Conservation (phyloP, 495 filamentous ascomycete species). For the Annulohypoxylon stygium region DNA sequence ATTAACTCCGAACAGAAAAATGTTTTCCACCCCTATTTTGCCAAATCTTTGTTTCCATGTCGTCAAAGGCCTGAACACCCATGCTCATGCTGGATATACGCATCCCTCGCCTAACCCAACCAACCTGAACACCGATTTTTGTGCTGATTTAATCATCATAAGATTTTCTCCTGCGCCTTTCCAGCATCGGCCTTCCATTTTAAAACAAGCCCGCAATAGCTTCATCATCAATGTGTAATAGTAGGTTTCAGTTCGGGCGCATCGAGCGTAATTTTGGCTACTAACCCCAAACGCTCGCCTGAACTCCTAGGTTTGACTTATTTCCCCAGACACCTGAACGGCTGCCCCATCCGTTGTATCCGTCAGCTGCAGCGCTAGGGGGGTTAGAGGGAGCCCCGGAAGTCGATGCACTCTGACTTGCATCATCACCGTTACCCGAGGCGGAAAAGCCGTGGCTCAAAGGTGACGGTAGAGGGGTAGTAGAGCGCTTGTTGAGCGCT, state of each 20-base stretch:
- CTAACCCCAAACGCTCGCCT: slow-evolving; percentile 85
- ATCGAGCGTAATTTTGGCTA: slow-evolving; percentile 13
- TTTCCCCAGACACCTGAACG: slow-evolving; percentile 81
- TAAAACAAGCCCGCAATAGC: slow-evolving; percentile 6
- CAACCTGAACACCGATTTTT: slow-evolving; percentile 52
- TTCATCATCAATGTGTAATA: slow-evolving; percentile 10
- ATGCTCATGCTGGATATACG: slow-evolving; percentile 56
- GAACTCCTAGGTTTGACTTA: slow-evolving; percentile 76
- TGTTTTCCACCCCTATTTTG: slow-evolving; percentile 47
- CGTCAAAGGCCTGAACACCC: slow-evolving; percentile 55
- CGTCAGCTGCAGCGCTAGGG: slow-evolving; percentile 55
- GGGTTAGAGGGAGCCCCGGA: slow-evolving; percentile 57
- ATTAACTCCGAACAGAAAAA: slow-evolving; percentile 49
- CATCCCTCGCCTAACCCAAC: slow-evolving; percentile 47
- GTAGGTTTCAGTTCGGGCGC: neutral
- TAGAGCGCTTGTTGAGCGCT: slow-evolving; percentile 84
- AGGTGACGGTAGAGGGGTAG: slow-evolving; percentile 90
- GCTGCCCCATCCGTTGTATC: slow-evolving; percentile 76
- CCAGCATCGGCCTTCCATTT: slow-evolving; percentile 11
- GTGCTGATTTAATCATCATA: slow-evolving; percentile 31
- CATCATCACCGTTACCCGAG: slow-evolving; percentile 53
- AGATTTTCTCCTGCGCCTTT: slow-evolving; percentile 7
- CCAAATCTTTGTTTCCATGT: slow-evolving; percentile 50
- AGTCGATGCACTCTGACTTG: slow-evolving; percentile 41
- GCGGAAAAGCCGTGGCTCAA: slow-evolving; percentile 82